Evolutionary conservation across 1,139 yeast species (phyloP), one percentile per base, ranked within the genome.

Genomic region (Geotrichum candidum): DNA sequence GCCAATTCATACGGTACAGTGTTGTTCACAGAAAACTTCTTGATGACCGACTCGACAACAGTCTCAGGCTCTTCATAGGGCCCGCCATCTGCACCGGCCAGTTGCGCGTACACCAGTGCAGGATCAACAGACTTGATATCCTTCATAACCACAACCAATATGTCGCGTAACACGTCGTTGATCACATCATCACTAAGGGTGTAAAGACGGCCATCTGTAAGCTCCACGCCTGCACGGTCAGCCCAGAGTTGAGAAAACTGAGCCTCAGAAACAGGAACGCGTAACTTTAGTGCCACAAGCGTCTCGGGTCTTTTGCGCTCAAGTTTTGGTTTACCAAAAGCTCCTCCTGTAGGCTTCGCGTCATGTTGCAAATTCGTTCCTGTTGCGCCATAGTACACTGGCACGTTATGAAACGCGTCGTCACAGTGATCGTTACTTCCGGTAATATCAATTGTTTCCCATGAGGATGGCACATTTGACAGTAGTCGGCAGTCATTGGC

Each of bases 201-300:
- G 58, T 79, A 76, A 23, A 41, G 48, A 9, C 48, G 22, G 10
- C 18, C 18, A 5, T 18, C 23, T 0, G 82, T 79, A 1, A 85
- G 68, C 55, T 80, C 83, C 54, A 85, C 79, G 0, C 95, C 95
- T n/a, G 85, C 83, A 2, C 78, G 62, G 1, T 73, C 73, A 60
- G 77, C 73, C 90, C 94, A 88, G 38, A 74, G 70, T 1, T 63
- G 59, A 23, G 74, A 74, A 68, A 88, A 87, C 71, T 88, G 88
- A 1, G 61, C 66, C 1, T 70, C 73, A 0, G 95, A 87, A 31
- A 87, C 80, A 0, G 89, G 84, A 0, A 87, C 80, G 58, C 78
- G 74, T 4, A 73, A 73, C 4, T 77, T 65, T 15, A 88, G 71
- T 9, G 80, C 77, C 0, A 71, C 74, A n/a, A 82, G 68, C 0